Base-by-base conservation (phyloP, 345 rosid species). In the Cardamine occulta region DNA sequence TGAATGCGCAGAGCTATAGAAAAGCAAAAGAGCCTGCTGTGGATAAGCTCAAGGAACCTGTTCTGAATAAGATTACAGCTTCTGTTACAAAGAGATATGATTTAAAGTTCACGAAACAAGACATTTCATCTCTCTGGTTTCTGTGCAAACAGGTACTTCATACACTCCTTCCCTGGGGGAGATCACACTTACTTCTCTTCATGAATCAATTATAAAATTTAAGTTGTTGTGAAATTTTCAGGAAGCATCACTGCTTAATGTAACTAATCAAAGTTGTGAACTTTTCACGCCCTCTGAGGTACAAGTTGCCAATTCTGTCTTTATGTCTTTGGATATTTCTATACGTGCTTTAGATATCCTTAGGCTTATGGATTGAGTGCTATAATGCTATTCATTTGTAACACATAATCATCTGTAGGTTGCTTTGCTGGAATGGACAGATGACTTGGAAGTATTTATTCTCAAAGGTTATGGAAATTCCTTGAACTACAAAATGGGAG, bases 371-470 rank as follows among this genome's bases (percentile, higher is more conserved):
- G 10, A 21, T 48, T 24, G 53, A 56, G 10, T 40, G 24, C 52
- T 35, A 66, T 39, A 51, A 51, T 37, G 45, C 28, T 66, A 74
- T 12, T 75, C 68, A 83, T 81, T 14, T 74, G 42, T 56, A 44
- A 40, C 62, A 63, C 10, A 32, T 40, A 1, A 24, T 73, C 58
- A 26, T 80, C 66, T 62, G 60, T 52, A 95, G 99, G 85, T 90
- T 77, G 86, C 88, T 79, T 86, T 93, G 87, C 84, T 95, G 85
- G 99, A 89, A 86, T 95, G 99, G 99, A 75, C 91, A 58, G 94
- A 95, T 83, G 99, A 93, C 82, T 70, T 90, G 79, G 97, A 90
- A 84, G 70, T 80, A 68, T 92, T 89, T 74, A 63, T 95, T 37
- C 77, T 92, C 74, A 95, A 92, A 85, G 99, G 93, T 55, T 93